Base-by-base conservation (phyloP, 805 yeast species). In the Grigorovia transvaalensis region DNA sequence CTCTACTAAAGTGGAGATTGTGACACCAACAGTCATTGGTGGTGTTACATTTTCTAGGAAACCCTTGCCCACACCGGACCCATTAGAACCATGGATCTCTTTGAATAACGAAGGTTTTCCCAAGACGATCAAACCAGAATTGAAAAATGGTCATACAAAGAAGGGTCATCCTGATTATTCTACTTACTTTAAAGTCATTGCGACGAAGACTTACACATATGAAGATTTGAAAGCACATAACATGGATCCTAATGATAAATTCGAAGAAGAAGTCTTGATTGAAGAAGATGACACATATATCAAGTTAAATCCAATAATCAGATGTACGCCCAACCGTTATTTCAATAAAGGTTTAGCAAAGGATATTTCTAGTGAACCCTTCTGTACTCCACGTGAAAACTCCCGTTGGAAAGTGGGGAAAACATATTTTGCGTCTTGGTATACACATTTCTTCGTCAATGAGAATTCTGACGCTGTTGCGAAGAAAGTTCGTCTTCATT, bases 241-340 rank as follows among this genome's bases (percentile, higher is more conserved):
- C 62, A 76, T 85, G 83, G 78, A 72, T 20, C 81, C 79, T 1
- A 82, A 74, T 56, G 84, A 81, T 29, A 61, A 70, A 1, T 78
- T 75, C 59, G 76, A 72, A 51, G 88, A 88, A 57, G 80, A 78
- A 45, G 61, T 67, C 19, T 75, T 64, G 59, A 63, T 77, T 20
- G 82, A 79, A 5, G 96, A 88, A 66, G 95, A 86, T 65, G 74
- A 75, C n/a, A 80, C 86, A 0, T 84, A 86, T 60, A 82, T 80
- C 29, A 70, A 76, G 18, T 72, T 88, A 64, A 85, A 83, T 62
- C 96, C 96, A 0, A 66, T 88, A 48, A 76, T 87, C 61, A 76
- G 96, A 69, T 88, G 96, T 70, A 85, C 89, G 4, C 96, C 96
- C 2, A 84, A 84, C 50, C 69, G 77, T 47, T 88, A 85, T 64